Evolutionary conservation across 345 rosid species (phyloP).

Genomic region (Aegle marmelos): DNA sequence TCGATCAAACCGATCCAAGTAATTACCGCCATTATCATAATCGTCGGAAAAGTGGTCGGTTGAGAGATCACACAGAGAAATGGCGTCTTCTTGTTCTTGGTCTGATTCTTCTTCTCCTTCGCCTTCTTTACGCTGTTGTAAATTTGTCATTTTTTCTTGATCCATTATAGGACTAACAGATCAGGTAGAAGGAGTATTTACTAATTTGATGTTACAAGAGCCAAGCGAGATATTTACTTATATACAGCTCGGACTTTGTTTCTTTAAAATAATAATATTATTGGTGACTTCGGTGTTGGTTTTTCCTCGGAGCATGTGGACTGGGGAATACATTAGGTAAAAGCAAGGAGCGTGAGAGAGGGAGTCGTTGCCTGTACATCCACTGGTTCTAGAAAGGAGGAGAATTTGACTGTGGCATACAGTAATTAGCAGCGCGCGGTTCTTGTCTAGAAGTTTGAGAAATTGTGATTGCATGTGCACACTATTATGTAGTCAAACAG

Average conservation of each 20-base stretch:
- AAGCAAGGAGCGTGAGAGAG: background rate
- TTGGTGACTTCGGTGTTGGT: background rate
- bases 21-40: too few species aligned
- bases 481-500: too few species aligned
- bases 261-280: too few species aligned
- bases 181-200: too few species aligned
- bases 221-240: background rate
- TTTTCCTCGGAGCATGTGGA: too few species aligned
- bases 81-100: constrained; percentile 27
- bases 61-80: constrained; percentile 29
- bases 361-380: background rate
- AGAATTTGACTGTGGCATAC: background rate
- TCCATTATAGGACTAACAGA: background rate
- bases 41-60: background rate
- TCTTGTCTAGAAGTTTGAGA: background rate
- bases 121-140: background rate
- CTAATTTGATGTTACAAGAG: background rate
- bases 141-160: background rate
- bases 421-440: background rate
- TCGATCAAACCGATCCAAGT: background rate
- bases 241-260: background rate
- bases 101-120: background rate
- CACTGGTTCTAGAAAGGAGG: background rate
- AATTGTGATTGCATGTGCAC: too few species aligned
- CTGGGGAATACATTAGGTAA: too few species aligned